Base-by-base conservation (phyloP, 179 eudicot species). In the Vitellaria paradoxa region DNA sequence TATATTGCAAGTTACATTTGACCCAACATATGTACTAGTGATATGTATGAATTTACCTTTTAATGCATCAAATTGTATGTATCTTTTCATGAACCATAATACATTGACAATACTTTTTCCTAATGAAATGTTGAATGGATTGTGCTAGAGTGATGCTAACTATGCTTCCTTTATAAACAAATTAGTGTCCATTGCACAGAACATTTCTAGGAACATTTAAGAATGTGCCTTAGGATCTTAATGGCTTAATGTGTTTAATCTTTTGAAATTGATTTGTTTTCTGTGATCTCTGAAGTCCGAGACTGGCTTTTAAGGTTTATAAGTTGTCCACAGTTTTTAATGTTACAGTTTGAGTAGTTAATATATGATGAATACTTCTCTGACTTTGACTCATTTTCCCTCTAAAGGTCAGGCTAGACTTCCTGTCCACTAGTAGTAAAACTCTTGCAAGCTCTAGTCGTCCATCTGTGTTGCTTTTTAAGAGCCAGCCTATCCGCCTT, bases 391-490 rank as follows among this genome's bases (percentile, higher is more conserved):
- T 50, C 13, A 9, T 68, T 49, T 77, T 67, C 68, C 47, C 72
- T 72, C 26, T 65, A 65, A 68, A 92, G 94, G 93, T 91, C 45
- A 88, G 89, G 81, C 79, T 90, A 45, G 91, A 91, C 57, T 88
- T 87, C 65, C 81, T 88, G 21, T 85, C 93, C n/a, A 82, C 83
- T 68, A 85, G 85, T 57, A 92, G 97, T 26, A 84, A 83, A 76
- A 65, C 84, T 67, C 86, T 93, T 9, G 87, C 89, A 69, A 95
- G 93, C 79, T 84, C 86, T 76, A 88, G 89, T 81, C 91, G 84
- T 37, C 92, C 97, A 24, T 90, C 91, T 79, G 91, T 95, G 90
- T 65, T 95, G 85, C 91, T 77, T 1, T 95, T 87, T 80, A 90
- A 72, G 83, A 95, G 99, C 66, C 81, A 82, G 56, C 90, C 97